Base-by-base conservation (phyloP, 345 rosid species). In the Salix purpurea region DNA sequence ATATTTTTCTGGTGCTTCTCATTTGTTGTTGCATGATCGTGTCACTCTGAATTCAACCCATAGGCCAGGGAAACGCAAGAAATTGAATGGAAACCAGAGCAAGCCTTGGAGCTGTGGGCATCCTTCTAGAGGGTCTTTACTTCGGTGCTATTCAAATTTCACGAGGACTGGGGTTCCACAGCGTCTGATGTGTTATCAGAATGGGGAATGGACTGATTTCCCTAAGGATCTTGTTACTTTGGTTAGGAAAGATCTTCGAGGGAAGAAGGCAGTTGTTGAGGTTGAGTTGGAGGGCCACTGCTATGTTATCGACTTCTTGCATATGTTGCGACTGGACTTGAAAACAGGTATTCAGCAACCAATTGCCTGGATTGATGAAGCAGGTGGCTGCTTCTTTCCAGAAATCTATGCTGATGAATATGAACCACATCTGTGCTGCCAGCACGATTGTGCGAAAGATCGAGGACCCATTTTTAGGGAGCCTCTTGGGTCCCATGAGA, bases 311-410 rank as follows among this genome's bases (percentile, higher is more conserved):
- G 97, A 96, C 82, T 90, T 96, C 78, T 71, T 92, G 87, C 97
- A 92, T 44, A 96, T 96, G 99, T 80, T 84, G 42, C 84, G 82
- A 16, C 67, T 94, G 37, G 91, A 96, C 84, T 48, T 81, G 87
- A 89, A 83, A 76, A 91, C 92, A n/a, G 94, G 95, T 50, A 46
- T 64, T 5, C 89, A 85, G 65, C 86, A 83, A 65, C 90, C 97
- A 0, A 86, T 96, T 80, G 97, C 99, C 50, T 96, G 99, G 99
- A 96, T 96, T 83, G 99, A 96, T 78, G 86, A 88, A 74, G 87
- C 84, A 24, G 96, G 88, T 65, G 71, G 82, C 58, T 91, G 95
- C 80, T 96, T 91, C 77, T 96, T 96, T 77, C 99, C 99, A 0
- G 98, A 94, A 79, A 78, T 80, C 56, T 87, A 86, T 71, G 26